Base-by-base conservation (phyloP, 805 yeast genomes). In the Starmera amethionina region DNA sequence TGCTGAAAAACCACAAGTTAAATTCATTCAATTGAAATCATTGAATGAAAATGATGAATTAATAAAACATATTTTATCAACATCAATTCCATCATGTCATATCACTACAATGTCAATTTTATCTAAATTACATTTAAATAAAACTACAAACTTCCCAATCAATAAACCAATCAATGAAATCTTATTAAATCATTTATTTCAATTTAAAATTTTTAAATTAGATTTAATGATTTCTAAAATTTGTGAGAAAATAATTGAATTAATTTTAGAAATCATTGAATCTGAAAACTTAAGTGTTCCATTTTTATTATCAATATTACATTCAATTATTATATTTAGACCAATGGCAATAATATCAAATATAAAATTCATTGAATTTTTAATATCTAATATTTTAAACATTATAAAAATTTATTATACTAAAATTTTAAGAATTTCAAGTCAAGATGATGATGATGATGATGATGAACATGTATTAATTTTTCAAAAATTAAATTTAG, bases 301-400 rank as follows among this genome's bases (percentile, higher is more conserved):
- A 2, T 81, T 77, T 51, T 46, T 83, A 12, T 51, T 81, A 2
- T 66, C 82, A 1, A 48, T 83, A 32, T 60, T 82, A 32, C 76
- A 76, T 47, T 73, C 74, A 39, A 51, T 76, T 1, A 55, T 81
- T 6, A 66, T 58, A 16, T 84, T 77, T 56, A 65, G 84, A 51
- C 79, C 84, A 1, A 72, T 73, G 41, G 88, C 90, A 1, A 65
- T 79, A 1, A 63, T 62, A 16, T 57, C 50, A 31, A 50, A 54
- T 12, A 61, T 65, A 47, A 65, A 51, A 38, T 51, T 52, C 32
- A 40, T 58, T 3, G 50, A 64, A 9, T 46, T 45, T 2, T 55
- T 60, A 37, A 47, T 52, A 5, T 47, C 55, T 30, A 27, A 35
- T 16, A 32, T 44, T 18, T 35, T 15, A 34, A 54, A 10, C 47